Evolutionary conservation across 2,329 filamentous ascomycete species (phyloP), one percentile per base, ranked within the genome.

Genomic region (Geosmithia putterillii): DNA sequence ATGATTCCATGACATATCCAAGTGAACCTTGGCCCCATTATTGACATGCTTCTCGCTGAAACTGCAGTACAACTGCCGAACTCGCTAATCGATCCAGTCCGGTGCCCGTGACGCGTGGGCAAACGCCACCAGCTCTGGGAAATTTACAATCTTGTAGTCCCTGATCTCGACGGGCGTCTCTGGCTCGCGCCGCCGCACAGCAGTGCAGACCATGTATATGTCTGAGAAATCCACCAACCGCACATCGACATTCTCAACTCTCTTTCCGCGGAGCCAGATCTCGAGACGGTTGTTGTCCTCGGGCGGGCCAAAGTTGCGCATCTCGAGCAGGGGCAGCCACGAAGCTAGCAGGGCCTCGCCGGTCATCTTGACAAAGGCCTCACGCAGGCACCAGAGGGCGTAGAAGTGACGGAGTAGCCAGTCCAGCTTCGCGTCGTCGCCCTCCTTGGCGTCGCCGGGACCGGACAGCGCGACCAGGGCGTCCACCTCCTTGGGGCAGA

Each of bases 311-410:
- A 86, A 82, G 41, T 69, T 64, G 45, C 69, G 65, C 55, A 90
- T 86, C 52, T 88, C 81, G 8, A 89, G 64, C 41, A 83, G 74
- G 42, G 65, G 66, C 41, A 90, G 67, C 85, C 85, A 90, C 4
- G 69, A 67, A 0, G 85, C 85, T 8, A 88, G 66, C 45, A 90
- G 67, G 1, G 83, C 85, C 53, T 89, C 83, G 21, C 85, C 85
- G 23, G 83, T 84, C 65, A 90, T 79, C 72, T 89, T 90, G 60
- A 89, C 79, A 57, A 86, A 89, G 1, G 83, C 80, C 63, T 90
- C 85, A 52, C 86, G 79, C 58, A 86, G 71, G 57, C 81, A 86
- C 81, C 84, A 90, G 46, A 83, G 75, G 1, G 82, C 74, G 57
- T 88, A 90, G 56, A 90, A 90, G 43, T 74, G 70, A 5, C 82